Evolutionary conservation across 140 eudicot species (phyloP).

Genomic region (Oenanthe javanica): DNA sequence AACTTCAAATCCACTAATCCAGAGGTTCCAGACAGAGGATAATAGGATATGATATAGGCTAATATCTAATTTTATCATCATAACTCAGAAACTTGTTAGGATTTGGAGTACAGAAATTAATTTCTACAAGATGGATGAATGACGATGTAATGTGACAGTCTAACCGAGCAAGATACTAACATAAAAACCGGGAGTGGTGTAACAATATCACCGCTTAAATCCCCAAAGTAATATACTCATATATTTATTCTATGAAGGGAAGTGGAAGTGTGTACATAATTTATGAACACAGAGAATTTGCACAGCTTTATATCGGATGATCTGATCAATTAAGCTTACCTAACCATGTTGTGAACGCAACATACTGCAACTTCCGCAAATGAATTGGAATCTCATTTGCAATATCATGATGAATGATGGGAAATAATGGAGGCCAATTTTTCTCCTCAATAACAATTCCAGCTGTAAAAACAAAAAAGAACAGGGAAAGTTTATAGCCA

Average conservation of each 20-base stretch:
- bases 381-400: slow-evolving; percentile 83
- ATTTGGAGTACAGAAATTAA: not conserved
- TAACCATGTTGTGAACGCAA: slow-evolving; percentile 70
- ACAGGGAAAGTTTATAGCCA: slow-evolving; percentile 1
- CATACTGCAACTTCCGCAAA: slow-evolving; percentile 79
- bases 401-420: slow-evolving; percentile 84
- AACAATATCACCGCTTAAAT: not conserved
- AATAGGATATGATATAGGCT: not conserved
- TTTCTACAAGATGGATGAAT: not conserved
- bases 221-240: not conserved
- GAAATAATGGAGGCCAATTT: slow-evolving; percentile 97
- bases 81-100: not conserved
- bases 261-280: not conserved
- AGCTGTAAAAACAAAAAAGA: slow-evolving; percentile 47
- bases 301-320: not conserved
- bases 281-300: not conserved
- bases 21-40: not conserved
- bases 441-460: slow-evolving; percentile 72
- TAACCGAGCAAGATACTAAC: not conserved
- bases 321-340: slow-evolving; percentile 39
- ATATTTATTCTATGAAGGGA: not conserved
- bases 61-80: not conserved
- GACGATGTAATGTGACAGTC: not conserved
- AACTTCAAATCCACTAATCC: not conserved
- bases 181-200: not conserved